Evolutionary conservation across 176 grass and related monocot species (phyloP).

Genomic region (Musa beccarii): DNA sequence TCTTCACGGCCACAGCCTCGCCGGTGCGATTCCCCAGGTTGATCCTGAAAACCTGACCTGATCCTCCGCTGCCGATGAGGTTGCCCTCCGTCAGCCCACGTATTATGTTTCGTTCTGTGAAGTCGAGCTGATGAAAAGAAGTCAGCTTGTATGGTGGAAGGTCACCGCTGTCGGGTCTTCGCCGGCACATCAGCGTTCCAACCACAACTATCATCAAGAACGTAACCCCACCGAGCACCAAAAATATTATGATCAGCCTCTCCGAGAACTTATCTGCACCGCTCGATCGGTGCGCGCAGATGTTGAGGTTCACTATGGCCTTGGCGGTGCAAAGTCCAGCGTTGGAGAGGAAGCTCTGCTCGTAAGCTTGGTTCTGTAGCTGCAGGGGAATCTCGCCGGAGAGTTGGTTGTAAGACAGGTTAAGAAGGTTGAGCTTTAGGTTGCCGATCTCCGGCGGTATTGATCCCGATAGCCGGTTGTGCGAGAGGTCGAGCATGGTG

Average conservation of each 20-base stretch:
- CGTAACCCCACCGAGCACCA: slow-evolving; percentile 5
- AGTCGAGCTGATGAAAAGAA: slow-evolving; percentile 7
- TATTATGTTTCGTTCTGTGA: neutral
- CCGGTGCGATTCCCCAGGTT: neutral
- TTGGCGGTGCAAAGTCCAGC: slow-evolving; percentile 23
- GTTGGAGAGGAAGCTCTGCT: slow-evolving; percentile 24
- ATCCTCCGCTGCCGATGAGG: slow-evolving; percentile 8
- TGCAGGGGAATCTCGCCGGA: slow-evolving; percentile 24
- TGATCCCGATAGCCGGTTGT: slow-evolving; percentile 23
- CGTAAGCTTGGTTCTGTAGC: neutral
- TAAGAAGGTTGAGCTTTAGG: neutral
- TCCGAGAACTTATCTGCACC: neutral
- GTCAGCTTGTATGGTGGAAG: slow-evolving; percentile 17
- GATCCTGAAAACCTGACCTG: slow-evolving; percentile 28
- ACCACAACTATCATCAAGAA: neutral
- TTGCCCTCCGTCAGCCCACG: neutral
- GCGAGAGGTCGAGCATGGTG: slow-evolving; percentile 19
- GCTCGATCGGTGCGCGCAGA: neutral
- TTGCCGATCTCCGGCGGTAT: slow-evolving; percentile 14
- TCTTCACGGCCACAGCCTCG: slow-evolving; percentile 32
- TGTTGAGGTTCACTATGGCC: neutral
- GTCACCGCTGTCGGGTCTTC: neutral
- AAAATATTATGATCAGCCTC: slow-evolving; percentile 13
- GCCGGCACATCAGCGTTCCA: neutral
- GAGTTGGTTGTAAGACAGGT: slow-evolving; percentile 32